Base-by-base conservation (phyloP, 495 filamentous ascomycete species). In the Corynascus novoguineensis region DNA sequence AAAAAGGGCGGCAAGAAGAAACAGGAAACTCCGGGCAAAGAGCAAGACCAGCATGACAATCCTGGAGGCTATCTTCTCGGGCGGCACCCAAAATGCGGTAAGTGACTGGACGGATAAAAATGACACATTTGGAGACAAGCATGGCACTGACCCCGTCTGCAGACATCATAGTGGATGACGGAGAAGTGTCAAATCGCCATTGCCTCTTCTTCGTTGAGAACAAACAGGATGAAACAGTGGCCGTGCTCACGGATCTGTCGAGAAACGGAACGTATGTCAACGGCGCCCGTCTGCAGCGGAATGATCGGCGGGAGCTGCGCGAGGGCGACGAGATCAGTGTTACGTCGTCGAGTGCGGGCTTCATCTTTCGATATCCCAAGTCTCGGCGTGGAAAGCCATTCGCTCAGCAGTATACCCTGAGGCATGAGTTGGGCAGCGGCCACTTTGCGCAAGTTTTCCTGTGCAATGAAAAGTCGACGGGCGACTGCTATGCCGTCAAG, bases 261-360 rank as follows among this genome's bases (percentile, higher is more conserved):
- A 92, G 84, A 66, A 99, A 99, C 70, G 93, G 93, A 9, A 99
- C 95, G 2, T 97, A 90, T 68, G 86, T 99, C 50, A 97, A 97
- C 64, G 89, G 96, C 60, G 87, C 86, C 4, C 78, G 95, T 31
- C 83, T 99, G 32, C 92, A 92, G 14, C 85, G 93, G 45, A 99
- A 97, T 68, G 88, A 95, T 62, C 81, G 90, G 46, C 83, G 95
- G 34, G 88, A 95, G 65, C 80, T 99, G 31, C 75, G 89, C 52
- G 87, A 96, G 64, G 83, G 86, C 19, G 95, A 97, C 61, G 92
- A 97, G 70, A 84, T 99, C 40, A 86, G 86, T 14, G 84, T 99
- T 38, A 73, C 95, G 47, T 84, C 87, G 62, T 82, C 88, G 11
- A 32, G 37, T 60, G 88, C 87, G 29, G 82, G 89, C 27, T 97